Percentiles rank a stretch among this genome's conserved stretches.
These are phyloP conservation scores for Colletotrichum cuscutae DNA, from an alignment of 2,329 filamentous ascomycete species.

Conservation along the genomic window DNA sequence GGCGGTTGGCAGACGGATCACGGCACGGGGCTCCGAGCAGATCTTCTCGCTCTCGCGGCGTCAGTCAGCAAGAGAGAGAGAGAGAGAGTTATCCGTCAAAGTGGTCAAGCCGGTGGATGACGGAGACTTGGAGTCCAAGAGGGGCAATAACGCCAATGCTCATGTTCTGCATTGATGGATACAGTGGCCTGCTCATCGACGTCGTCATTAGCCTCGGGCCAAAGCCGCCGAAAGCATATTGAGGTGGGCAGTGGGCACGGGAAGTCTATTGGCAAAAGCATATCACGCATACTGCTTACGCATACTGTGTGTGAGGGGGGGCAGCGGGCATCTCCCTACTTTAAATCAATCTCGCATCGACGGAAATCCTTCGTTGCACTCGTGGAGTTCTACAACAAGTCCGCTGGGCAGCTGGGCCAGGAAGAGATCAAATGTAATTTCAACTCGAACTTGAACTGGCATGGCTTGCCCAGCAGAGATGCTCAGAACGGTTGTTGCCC, in stretches of 20 bases:
- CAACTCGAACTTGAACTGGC: not conserved
- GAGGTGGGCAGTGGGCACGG: slow-evolving; percentile 16
- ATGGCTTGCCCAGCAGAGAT: not conserved
- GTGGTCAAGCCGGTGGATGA: not conserved
- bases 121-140: not conserved
- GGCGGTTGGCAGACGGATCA: slow-evolving; percentile 3
- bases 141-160: not conserved
- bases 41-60: not conserved
- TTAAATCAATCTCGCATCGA: slow-evolving; percentile 23
- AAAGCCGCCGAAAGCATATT: not conserved
- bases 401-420: not conserved
- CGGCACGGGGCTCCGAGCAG: slow-evolving; percentile 8
- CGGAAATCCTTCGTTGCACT: not conserved
- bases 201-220: slow-evolving; percentile 2
- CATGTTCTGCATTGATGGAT: not conserved
- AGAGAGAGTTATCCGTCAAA: too few species aligned
- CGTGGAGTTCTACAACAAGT: not conserved
- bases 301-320: not conserved
- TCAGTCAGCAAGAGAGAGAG: not conserved
- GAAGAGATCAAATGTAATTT: slow-evolving; percentile 13
- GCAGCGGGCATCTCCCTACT: slow-evolving; percentile 2
- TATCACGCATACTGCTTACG: not conserved
- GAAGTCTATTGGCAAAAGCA: slow-evolving; percentile 21
- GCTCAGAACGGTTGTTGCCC: slow-evolving; percentile 1
- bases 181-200: not conserved